phyloP scores from a whole-genome alignment of 1,284 basidiomycete genomes.

The Caloboletus firmus region DNA sequence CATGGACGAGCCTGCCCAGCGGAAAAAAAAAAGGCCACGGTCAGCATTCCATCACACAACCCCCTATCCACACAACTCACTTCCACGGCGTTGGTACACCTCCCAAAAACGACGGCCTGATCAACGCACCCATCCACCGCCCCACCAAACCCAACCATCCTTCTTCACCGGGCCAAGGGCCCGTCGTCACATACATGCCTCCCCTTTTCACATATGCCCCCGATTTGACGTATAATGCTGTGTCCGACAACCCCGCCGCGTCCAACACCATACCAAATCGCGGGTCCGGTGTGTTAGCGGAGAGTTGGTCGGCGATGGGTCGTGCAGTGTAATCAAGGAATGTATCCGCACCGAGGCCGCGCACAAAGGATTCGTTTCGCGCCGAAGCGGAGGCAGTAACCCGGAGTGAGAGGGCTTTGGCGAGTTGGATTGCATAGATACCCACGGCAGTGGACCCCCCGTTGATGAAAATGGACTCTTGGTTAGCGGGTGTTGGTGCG shows the following conservation, averaged over 20 bases:
- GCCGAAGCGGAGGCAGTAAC: slow-evolving; percentile 58
- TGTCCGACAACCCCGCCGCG: slow-evolving; percentile 36
- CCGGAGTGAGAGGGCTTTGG: slow-evolving; percentile 54
- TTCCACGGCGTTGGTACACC: slow-evolving; percentile 46
- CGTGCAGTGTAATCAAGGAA: slow-evolving; percentile 59
- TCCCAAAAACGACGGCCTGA: slow-evolving; percentile 46
- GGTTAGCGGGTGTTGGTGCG: slow-evolving; percentile 38
- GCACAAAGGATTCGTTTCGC: slow-evolving; percentile 49
- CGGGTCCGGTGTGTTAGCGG: slow-evolving; percentile 36
- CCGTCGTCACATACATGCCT: slow-evolving; percentile 47
- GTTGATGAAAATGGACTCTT: slow-evolving; percentile 59
- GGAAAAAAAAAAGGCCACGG: not conserved
- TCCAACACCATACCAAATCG: slow-evolving; percentile 49
- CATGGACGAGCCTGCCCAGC: slow-evolving; percentile 6
- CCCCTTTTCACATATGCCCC: slow-evolving; percentile 44
- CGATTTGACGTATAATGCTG: slow-evolving; percentile 38
- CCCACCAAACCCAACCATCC: slow-evolving; percentile 9
- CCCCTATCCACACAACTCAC: slow-evolving; percentile 33
- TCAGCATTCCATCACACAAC: not conserved
- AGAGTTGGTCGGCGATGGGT: slow-evolving; percentile 46
- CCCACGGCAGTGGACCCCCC: slow-evolving; percentile 69
- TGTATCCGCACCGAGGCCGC: slow-evolving; percentile 46
- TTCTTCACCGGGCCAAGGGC: slow-evolving; percentile 36
- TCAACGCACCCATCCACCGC: slow-evolving; percentile 25
- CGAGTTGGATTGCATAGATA: slow-evolving; percentile 61